Evolutionary conservation across 177 flowering plant genomes (phyloP), one percentile per base, ranked within the genome.

Genomic region (Vitis hybrid): DNA sequence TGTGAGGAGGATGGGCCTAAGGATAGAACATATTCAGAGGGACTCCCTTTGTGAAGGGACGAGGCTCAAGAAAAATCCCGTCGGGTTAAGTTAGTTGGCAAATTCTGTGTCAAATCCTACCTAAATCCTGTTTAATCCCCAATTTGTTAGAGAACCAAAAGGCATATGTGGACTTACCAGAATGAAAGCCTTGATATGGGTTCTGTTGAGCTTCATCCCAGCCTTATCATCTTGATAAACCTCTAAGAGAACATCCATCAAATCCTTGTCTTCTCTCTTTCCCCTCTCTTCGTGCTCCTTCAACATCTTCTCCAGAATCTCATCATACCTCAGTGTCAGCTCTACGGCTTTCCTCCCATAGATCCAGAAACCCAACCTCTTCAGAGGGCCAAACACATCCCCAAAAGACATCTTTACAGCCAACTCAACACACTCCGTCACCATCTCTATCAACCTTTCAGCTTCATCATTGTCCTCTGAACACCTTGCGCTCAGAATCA

Each of bases 221-320:
- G 32, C 32, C 32, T 30, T 30, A 30, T 67, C 74, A 74, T 77
- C 66, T 21, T 71, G 65, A 61, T 59, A 63, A 12, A 74, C 71
- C 52, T 73, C 69, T 57, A 76, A 68, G 2, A 79, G 66, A 30
- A 76, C 68, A 30, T 75, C 77, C 64, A 80, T 69, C 34, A 80
- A 68, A 70, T 81, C 83, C 32, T 72, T 72, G 4, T 52, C 55
- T 21, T 59, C 23, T n/a, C 55, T 56, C 54, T 48, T 48, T 45
- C 75, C 65, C 51, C 15, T 49, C 57, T 69, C 70, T 65, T 74
- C 76, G 69, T 66, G 77, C 55, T 71, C 72, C 14, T 40, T 15
- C 30, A 69, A 58, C 10, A 79, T 64, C 60, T 26, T 70, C 70
- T 79, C 79, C 32, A 79, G 14, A 64, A 77, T 17, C 15, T 57